Evolutionary conservation across 805 yeast species (phyloP).

Genomic region (Monosporozyma yasuniensis): DNA sequence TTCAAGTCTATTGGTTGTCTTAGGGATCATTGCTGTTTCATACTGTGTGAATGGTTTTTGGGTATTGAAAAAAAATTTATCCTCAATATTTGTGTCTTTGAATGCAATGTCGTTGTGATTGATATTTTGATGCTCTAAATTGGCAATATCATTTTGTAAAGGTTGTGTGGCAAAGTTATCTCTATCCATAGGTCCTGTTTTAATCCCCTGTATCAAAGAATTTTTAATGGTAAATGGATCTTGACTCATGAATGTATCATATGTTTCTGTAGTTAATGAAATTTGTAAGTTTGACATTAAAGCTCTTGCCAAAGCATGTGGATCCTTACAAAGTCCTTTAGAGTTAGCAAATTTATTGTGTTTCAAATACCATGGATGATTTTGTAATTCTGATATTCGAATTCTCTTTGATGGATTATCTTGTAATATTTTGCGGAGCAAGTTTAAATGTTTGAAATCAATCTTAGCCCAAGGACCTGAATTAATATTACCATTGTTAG

Average conservation of each 20-base stretch:
- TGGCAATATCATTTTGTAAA: constrained; percentile 31
- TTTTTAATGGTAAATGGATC: constrained; percentile 7
- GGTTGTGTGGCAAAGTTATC: constrained; percentile 39
- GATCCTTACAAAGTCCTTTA: constrained; percentile 46
- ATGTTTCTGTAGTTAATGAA: constrained; percentile 43
- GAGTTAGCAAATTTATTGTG: constrained; percentile 36
- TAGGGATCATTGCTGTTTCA: neutral
- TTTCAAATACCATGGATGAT: constrained; percentile 49
- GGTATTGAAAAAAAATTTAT: constrained; percentile 11
- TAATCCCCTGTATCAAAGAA: neutral
- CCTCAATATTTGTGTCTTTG: neutral
- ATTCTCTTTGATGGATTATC: constrained; percentile 40
- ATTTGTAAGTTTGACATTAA: constrained; percentile 45
- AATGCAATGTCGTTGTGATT: neutral
- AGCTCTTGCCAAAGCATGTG: constrained; percentile 41
- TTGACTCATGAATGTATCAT: constrained; percentile 21
- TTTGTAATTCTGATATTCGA: constrained; percentile 33
- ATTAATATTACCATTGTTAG: constrained; percentile 38
- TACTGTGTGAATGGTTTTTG: constrained; percentile 17
- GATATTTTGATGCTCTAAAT: constrained; percentile 23
- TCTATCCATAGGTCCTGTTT: neutral
- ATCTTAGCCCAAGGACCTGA: constrained; percentile 49
- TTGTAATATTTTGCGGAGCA: constrained; percentile 45
- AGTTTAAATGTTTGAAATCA: constrained; percentile 39
- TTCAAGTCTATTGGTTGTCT: constrained; percentile 9